Evolutionary conservation across 768 basidiomycete species (phyloP), one percentile per base, ranked within the genome.

Genomic region (Cantharellus anzutake): DNA sequence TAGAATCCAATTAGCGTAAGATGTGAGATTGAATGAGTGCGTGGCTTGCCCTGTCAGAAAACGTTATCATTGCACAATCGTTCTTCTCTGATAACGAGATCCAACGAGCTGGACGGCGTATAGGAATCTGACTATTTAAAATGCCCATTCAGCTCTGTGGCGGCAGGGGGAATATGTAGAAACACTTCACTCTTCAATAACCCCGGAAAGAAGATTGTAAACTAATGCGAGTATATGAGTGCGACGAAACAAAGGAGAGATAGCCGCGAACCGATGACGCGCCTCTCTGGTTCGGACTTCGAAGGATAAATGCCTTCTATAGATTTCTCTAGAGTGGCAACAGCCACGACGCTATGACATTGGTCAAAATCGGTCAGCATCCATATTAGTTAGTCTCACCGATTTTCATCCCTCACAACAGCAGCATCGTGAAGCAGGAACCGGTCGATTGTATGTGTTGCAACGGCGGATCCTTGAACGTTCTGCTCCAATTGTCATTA

Each of bases 361-460:
- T 11, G 52, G 35, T 55, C 11, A 55, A 37, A 37, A 37, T 11
- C 52, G 35, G 38, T 37, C 7, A 11, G 1, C 35, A 37, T 37
- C 14, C 7, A 37, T 55, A 7, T 11, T 11, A 1, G 11, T 14
- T 7, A 55, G 35, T 14, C 38, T 55, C 52, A 55, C 61, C 83
- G 76, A 44, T 71, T 67, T 20, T 74, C 73, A 65, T 86, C 83
- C 2, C 80, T 79, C 0, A 82, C 83, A 2, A 85, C 75, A 3
- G 82, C 80, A 37, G 86, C 79, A 66, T 85, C 83, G 65, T 83
- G 82, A 4, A 86, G 71, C 60, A 78, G 76, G 73, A 86, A 76
- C 29, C 74, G 72, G 34, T 78, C 76, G 60, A 86, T 78, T 60
- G 78, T 68, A 65, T 84, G 82, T 56, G 71, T 71, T 55, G 78